Base-by-base conservation (phyloP, 257 asterid species). In the Penstemon eatonii region DNA sequence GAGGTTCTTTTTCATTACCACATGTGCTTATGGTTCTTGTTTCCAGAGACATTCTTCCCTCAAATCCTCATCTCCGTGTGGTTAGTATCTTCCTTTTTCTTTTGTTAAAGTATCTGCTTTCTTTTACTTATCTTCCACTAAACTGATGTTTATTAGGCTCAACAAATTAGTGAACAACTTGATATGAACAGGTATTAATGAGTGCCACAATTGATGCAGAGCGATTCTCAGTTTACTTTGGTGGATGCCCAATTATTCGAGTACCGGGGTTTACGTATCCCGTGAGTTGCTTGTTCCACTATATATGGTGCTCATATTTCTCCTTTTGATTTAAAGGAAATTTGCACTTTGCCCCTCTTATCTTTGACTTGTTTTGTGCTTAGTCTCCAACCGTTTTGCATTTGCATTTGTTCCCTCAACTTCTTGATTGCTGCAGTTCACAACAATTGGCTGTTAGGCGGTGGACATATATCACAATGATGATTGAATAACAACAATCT, bases 151-250 rank as follows among this genome's bases (percentile, higher is more conserved):
- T 69, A 57, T 66, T 71, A 1, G 50, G 60, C 55, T 72, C 15
- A 19, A 59, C 51, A 47, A 49, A 56, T 72, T 76, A 72, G 71
- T 75, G 60, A 55, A 59, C 10, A 15, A 49, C 73, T 77, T 54
- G 50, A 70, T 70, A 42, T 70, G 66, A 72, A 51, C 89, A 93
- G 98, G 81, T 93, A 65, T 70, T 93, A 73, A 94, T 94, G 99
- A 94, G 99, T 76, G 97, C 99, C 77, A 91, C 99, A 73, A 73
- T 91, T 58, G 99, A 94, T 69, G 95, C 96, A 36, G 96, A 94
- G 47, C 88, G 89, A 12, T 94, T 88, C 75, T 90, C 99, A 55
- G 74, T 79, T 51, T 94, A 94, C 78, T 94, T 94, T 65, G 83
- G 92, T 79, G 92, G 90, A 68, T 94, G 96, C 74, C 99, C 96